phyloP scores from a whole-genome alignment of 2,329 filamentous ascomycete species.

The Daldinia sp. region DNA sequence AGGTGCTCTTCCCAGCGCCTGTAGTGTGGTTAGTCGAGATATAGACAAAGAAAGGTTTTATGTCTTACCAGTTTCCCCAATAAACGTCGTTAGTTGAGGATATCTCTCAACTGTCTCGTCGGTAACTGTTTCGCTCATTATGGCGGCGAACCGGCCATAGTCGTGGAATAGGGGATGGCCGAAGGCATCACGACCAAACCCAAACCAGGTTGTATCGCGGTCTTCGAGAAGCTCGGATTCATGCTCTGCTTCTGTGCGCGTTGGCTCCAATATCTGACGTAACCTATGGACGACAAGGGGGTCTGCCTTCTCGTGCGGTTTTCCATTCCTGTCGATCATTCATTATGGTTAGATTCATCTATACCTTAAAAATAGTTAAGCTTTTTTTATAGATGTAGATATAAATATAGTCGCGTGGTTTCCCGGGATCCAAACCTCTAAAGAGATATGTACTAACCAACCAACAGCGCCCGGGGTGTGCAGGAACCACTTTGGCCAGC shows the following conservation, averaged over 20 bases:
- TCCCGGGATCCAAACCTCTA: slow-evolving; percentile 30
- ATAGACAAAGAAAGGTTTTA: neutral
- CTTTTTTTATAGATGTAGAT: neutral
- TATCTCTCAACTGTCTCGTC: slow-evolving; percentile 49
- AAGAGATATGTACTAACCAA: slow-evolving; percentile 46
- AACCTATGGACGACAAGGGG: slow-evolving; percentile 50
- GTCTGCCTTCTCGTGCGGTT: slow-evolving; percentile 52
- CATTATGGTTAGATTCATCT: slow-evolving; percentile 38
- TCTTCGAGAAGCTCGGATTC: slow-evolving; percentile 51
- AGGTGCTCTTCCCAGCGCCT: slow-evolving; percentile 63
- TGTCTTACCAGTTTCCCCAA: slow-evolving; percentile 56
- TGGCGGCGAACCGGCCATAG: slow-evolving; percentile 57
- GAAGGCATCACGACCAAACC: slow-evolving; percentile 50
- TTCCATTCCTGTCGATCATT: slow-evolving; percentile 48
- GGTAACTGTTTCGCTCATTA: slow-evolving; percentile 54
- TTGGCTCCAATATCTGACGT: slow-evolving; percentile 51
- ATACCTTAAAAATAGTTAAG: neutral
- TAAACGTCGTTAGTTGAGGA: slow-evolving; percentile 58
- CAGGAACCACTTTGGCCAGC: slow-evolving; percentile 52
- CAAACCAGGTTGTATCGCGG: slow-evolving; percentile 53
- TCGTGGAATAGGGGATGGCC: slow-evolving; percentile 50
- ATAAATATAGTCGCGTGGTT: slow-evolving; percentile 2
- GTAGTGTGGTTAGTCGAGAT: neutral
- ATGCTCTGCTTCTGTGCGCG: slow-evolving; percentile 50
- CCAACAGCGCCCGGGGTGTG: slow-evolving; percentile 49